Evolutionary conservation across 352 stramenopile species (phyloP).

Genomic region (Phytopythium ostracodes): DNA sequence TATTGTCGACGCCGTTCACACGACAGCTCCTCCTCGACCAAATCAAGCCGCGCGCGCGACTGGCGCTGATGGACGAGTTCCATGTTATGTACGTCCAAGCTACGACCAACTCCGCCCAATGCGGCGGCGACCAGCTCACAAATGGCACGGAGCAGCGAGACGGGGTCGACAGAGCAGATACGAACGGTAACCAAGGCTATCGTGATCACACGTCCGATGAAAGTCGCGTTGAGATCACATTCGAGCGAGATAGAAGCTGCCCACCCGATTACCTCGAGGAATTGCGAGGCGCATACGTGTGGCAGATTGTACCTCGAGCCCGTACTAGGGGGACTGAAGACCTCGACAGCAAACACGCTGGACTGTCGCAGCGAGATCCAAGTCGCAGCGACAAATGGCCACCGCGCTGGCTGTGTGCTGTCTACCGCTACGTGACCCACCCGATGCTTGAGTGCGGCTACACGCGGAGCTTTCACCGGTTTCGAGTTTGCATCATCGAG

Average conservation of each 20-base stretch:
- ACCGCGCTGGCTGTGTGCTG: constrained; percentile 45
- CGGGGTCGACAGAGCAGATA: neutral
- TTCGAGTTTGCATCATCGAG: constrained; percentile 34
- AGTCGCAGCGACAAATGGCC: constrained; percentile 1
- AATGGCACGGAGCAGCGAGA: neutral
- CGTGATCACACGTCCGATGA: neutral
- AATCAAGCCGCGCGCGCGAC: constrained; percentile 13
- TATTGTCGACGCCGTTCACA: constrained; percentile 26
- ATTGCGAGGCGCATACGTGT: constrained; percentile 35
- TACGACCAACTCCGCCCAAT: neutral
- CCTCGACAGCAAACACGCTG: neutral
- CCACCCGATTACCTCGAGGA: constrained; percentile 19
- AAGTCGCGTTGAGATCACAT: constrained; percentile 18
- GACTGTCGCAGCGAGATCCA: neutral
- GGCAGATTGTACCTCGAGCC: constrained; percentile 20
- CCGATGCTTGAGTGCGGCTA: constrained; percentile 37
- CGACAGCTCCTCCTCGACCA: constrained; percentile 18
- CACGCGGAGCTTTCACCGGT: constrained; percentile 19
- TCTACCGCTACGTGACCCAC: constrained; percentile 49
- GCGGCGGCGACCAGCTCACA: neutral
- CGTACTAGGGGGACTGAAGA: neutral
- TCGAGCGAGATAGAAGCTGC: constrained; percentile 37
- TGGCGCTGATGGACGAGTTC: constrained; percentile 32
- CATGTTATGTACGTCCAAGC: constrained; percentile 30
- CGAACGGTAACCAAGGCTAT: neutral